Base-by-base conservation (phyloP, 805 yeast genomes). In the Wickerhamiella nectarea region DNA sequence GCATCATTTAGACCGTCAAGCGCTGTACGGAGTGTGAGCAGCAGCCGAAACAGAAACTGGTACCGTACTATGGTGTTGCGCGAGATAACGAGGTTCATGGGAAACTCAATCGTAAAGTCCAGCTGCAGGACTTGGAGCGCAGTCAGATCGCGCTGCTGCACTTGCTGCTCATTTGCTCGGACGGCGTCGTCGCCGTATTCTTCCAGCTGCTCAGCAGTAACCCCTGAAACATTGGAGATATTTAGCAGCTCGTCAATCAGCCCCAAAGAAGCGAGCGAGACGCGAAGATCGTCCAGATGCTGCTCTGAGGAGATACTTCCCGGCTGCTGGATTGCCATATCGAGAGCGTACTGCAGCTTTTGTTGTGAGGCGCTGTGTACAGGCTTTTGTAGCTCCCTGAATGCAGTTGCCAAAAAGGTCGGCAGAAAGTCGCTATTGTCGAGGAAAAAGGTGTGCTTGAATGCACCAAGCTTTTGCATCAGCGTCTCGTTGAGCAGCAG, bases 11-110 rank as follows among this genome's bases (percentile, higher is more conserved):
- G 65, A 12, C 71, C 62, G 49, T 71, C 70, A 51, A 75, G 76
- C 6, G 81, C 67, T 53, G 74, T 75, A 48, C 76, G 76, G n/a
- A 84, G 56, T 25, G 76, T 69, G 34, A 78, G 59, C 31, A 81
- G 64, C 50, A 82, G 77, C 49, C 95, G 72, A 52, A 82, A 84
- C 38, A 86, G 63, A 28, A 84, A 65, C 57, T 89, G 95, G 56
- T 80, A 85, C 49, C 91, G 84, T 39, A 76, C 70, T 14, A 84
- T 65, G 20, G 78, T 75, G 12, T 85, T 79, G 44, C 77, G 72
- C 14, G 81, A 75, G 1, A 85, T 63, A 1, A 91, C 67, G 20
- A 89, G 66, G 54, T 85, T 85, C 39, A 85, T 61, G 0, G 99
- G 99, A 56, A 84, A 91, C 3, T 96, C 95, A 18, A 87, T 57